Evolutionary conservation across 192 early-diverging fungal genomes (phyloP).

Genomic region (Diversispora eburnea): DNA sequence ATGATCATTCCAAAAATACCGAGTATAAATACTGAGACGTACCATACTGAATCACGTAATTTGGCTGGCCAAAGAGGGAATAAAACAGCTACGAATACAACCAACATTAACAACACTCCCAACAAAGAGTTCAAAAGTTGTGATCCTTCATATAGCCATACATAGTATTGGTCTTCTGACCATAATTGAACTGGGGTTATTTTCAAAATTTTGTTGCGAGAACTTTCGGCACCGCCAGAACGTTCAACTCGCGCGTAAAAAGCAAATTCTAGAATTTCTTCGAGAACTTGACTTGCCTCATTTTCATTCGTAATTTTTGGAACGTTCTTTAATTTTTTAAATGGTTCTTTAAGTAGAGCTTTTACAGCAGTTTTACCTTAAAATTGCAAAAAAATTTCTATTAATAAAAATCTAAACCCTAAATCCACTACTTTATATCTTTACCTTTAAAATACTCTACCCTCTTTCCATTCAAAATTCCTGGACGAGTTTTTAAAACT

Average conservation of each 20-base stretch:
- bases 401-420: background rate
- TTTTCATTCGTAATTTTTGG: slow-evolving; percentile 56
- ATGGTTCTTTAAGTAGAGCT: slow-evolving; percentile 48
- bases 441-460: slow-evolving; percentile 92
- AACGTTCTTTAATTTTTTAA: slow-evolving; percentile 35
- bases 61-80: slow-evolving; percentile 94
- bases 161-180: slow-evolving; percentile 81
- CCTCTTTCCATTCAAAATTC: slow-evolving; percentile 82
- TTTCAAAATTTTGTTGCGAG: slow-evolving; percentile 42
- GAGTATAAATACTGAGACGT: slow-evolving; percentile 76
- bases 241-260: slow-evolving; percentile 78
- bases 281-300: slow-evolving; percentile 60
- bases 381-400: background rate
- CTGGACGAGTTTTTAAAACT: slow-evolving; percentile 75
- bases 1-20: slow-evolving; percentile 88
- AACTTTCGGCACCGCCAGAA: slow-evolving; percentile 38
- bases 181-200: slow-evolving; percentile 62
- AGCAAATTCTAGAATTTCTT: slow-evolving; percentile 63
- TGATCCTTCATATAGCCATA: slow-evolving; percentile 93
- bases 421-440: background rate
- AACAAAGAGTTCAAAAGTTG: slow-evolving; percentile 73
- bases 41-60: slow-evolving; percentile 84
- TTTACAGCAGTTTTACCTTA: slow-evolving; percentile 69
- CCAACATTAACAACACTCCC: slow-evolving; percentile 70
- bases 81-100: slow-evolving; percentile 90